Evolutionary conservation across 305 asterid species (phyloP).

Genomic region (Salvia sclarea): DNA sequence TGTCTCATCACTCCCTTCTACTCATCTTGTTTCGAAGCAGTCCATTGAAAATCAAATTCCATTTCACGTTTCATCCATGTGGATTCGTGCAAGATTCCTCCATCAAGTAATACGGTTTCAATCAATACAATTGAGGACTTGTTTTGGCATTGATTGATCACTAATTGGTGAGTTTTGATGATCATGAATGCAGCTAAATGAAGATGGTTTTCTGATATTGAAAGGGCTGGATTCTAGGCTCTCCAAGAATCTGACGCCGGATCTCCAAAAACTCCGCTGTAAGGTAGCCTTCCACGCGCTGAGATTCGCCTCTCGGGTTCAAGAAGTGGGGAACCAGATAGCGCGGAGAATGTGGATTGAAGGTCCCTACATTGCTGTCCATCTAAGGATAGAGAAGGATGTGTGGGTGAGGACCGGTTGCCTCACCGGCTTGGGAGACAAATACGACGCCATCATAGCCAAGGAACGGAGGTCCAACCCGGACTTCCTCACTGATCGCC

Average conservation of each 20-base stretch:
- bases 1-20: constrained; percentile 55
- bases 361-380: constrained; percentile 61
- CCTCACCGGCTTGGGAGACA: constrained; percentile 46
- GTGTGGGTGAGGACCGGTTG: constrained; percentile 67
- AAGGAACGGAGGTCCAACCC: constrained; percentile 48
- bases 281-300: constrained; percentile 74
- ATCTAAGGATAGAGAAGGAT: constrained; percentile 61
- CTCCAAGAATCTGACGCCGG: constrained; percentile 69
- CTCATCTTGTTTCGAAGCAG: constrained; percentile 59
- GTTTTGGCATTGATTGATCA: background rate
- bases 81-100: constrained; percentile 60
- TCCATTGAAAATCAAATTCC: constrained; percentile 57
- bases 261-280: constrained; percentile 72
- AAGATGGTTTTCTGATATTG: constrained; percentile 62
- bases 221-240: constrained; percentile 67
- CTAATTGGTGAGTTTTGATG: background rate
- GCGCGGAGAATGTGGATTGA: constrained; percentile 66
- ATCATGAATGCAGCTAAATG: constrained; percentile 44
- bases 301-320: constrained; percentile 53
- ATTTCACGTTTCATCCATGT: constrained; percentile 52
- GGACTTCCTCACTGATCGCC: constrained; percentile 53
- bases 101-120: constrained; percentile 39
- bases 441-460: constrained; percentile 43
- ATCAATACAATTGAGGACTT: too few relatives aligned
- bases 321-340: constrained; percentile 45